These are phyloP conservation scores for Penicillium expansum DNA, from an alignment of 2,329 filamentous ascomycete species.

Conservation along the genomic window DNA sequence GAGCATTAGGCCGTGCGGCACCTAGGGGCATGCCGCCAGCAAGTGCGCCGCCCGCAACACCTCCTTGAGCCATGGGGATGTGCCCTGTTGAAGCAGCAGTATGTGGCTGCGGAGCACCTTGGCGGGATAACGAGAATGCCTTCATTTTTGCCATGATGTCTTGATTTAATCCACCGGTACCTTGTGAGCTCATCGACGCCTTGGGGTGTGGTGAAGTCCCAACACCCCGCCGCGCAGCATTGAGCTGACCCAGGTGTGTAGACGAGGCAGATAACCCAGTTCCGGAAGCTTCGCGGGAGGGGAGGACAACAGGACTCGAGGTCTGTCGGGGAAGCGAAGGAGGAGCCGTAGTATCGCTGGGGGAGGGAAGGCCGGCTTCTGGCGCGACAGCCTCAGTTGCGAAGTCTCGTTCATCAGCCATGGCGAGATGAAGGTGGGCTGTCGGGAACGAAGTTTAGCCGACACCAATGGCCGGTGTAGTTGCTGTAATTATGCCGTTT, in stretches of 20 bases:
- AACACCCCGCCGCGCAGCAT: constrained; percentile 57
- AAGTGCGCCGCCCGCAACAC: constrained; percentile 29
- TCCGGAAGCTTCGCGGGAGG: constrained; percentile 22
- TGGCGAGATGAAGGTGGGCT: constrained; percentile 2
- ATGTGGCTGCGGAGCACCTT: constrained; percentile 52
- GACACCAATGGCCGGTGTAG: constrained; percentile 23
- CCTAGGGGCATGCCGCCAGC: constrained; percentile 29
- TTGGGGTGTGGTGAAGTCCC: constrained; percentile 26
- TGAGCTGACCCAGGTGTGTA: constrained; percentile 76
- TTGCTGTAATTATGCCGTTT: constrained; percentile 16
- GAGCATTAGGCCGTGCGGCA: constrained; percentile 28
- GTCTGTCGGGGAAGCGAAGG: constrained; percentile 8
- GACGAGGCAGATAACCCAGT: constrained; percentile 71
- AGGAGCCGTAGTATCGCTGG: constrained; percentile 34
- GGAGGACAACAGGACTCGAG: constrained; percentile 29
- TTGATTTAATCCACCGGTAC: constrained; percentile 55
- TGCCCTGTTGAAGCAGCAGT: constrained; percentile 34
- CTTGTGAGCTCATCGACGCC: constrained; percentile 35
- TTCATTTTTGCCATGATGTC: constrained; percentile 69
- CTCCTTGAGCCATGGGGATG: constrained; percentile 24
- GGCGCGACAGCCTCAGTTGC: constrained; percentile 5
- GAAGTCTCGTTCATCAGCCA: constrained; percentile 18
- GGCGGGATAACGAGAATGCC: constrained; percentile 65
- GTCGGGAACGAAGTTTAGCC: constrained; percentile 9
- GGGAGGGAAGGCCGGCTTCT: constrained; percentile 48